phyloP scores from a whole-genome alignment of 208 protist species.

The Endotrypanum monterogeii region DNA sequence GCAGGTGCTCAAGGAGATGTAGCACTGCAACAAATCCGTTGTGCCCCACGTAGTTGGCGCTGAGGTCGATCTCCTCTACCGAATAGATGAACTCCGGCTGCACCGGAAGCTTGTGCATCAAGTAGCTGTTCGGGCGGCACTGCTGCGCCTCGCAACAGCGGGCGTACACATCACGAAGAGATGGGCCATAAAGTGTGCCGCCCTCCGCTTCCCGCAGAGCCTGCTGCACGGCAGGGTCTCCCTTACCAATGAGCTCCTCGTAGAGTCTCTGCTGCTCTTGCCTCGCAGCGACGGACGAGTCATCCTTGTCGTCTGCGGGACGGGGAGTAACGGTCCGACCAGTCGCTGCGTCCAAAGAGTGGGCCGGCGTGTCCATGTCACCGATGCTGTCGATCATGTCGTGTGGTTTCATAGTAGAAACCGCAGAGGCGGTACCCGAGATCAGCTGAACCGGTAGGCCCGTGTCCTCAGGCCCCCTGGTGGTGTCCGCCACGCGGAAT shows the following conservation, averaged over 20 bases:
- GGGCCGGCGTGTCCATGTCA: neutral
- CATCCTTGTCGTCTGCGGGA: neutral
- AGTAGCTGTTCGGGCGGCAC: conserved; percentile 88
- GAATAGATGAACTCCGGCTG: conserved; percentile 71
- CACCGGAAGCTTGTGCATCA: conserved; percentile 79
- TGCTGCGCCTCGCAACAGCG: conserved; percentile 80
- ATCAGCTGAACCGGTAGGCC: neutral
- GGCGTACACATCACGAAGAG: conserved; percentile 81
- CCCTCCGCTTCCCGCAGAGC: conserved; percentile 45
- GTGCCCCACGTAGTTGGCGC: conserved; percentile 88
- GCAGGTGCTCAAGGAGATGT: conserved; percentile 75
- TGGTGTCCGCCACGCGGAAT: neutral
- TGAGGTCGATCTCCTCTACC: conserved; percentile 87
- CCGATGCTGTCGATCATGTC: neutral
- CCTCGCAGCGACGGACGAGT: neutral
- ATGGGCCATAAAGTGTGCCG: conserved; percentile 59
- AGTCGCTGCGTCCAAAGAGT: neutral
- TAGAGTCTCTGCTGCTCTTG: conserved; percentile 26
- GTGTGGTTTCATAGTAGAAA: neutral
- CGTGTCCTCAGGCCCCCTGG: neutral
- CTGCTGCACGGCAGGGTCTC: conserved; percentile 34
- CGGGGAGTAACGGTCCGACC: neutral
- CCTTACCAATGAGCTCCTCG: conserved; percentile 31
- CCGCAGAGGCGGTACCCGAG: neutral
- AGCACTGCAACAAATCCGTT: conserved; percentile 86